phyloP scores from a whole-genome alignment of 2,329 filamentous ascomycete species.

The Graphilbum sp. region DNA sequence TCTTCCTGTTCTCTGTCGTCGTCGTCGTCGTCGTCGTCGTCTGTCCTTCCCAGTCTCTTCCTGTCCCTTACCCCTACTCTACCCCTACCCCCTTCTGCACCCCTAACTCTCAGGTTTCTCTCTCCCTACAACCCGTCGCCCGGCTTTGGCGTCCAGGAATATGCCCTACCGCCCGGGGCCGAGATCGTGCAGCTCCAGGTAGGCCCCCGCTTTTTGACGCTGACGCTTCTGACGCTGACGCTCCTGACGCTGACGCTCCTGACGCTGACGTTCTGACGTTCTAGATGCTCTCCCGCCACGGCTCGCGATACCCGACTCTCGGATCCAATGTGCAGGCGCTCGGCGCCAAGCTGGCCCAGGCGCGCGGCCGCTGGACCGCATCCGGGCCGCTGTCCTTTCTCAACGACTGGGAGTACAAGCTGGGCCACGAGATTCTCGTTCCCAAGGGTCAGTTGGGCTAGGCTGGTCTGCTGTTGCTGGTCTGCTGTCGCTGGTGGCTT shows the following conservation, averaged over 20 bases:
- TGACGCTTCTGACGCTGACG: neutral
- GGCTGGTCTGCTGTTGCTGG: too few relatives aligned
- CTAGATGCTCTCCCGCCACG: slow-evolving; percentile 58
- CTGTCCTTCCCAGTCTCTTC: too few relatives aligned
- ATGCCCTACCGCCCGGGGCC: slow-evolving; percentile 46
- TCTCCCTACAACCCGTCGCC: slow-evolving; percentile 55
- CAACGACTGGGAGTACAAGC: slow-evolving; percentile 49
- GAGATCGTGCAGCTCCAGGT: slow-evolving; percentile 51
- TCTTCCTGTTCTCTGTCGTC: too few relatives aligned
- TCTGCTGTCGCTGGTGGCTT: too few relatives aligned
- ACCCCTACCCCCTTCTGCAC: too few relatives aligned
- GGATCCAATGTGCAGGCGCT: slow-evolving; percentile 37
- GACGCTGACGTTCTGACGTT: neutral
- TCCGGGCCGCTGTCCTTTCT: slow-evolving; percentile 47
- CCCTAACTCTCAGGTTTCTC: slow-evolving; percentile 17
- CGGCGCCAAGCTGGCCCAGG: slow-evolving; percentile 39
- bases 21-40: too few relatives aligned
- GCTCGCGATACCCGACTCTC: slow-evolving; percentile 54
- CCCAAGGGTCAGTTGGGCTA: slow-evolving; percentile 37
- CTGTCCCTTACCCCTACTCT: too few relatives aligned
- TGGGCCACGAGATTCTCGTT: slow-evolving; percentile 57
- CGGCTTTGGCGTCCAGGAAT: slow-evolving; percentile 61
- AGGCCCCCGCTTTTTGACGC: neutral
- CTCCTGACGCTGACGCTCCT: neutral
- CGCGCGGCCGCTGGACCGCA: slow-evolving; percentile 35